These are phyloP conservation scores for Sphagnum fallax DNA, from an alignment of 228 moss, liverwort and hornwort species.

Conservation along the genomic window DNA sequence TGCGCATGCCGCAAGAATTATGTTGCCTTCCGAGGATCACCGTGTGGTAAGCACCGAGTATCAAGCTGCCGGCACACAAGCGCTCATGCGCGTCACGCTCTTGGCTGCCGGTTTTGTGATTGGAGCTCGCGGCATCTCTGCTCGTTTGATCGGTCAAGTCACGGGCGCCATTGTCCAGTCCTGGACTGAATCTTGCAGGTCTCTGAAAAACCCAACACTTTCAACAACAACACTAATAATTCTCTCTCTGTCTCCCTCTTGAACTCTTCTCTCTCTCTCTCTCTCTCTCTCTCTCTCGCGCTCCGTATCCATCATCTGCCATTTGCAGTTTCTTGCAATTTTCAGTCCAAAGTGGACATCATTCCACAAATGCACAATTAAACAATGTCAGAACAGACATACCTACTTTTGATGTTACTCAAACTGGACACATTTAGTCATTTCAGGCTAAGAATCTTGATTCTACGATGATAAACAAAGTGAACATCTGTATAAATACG, in stretches of 20 bases:
- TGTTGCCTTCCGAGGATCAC: conserved; percentile 87
- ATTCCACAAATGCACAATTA: too few relatives aligned
- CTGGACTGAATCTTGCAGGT: conserved; percentile 94
- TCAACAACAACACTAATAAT: too few relatives aligned
- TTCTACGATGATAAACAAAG: too few relatives aligned
- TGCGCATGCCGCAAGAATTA: conserved; percentile 33
- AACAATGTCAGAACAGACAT: too few relatives aligned
- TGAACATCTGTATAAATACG: too few relatives aligned
- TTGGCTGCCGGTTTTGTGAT: conserved; percentile 97
- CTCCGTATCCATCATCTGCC: too few relatives aligned
- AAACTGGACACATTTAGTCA: too few relatives aligned
- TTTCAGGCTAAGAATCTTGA: too few relatives aligned
- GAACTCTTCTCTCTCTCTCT: neutral
- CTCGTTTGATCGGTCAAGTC: conserved; percentile 93
- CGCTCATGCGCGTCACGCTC: conserved; percentile 91
- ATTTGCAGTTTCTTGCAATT: too few relatives aligned
- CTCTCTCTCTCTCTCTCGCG: neutral
- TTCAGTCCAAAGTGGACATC: too few relatives aligned
- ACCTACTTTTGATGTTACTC: too few relatives aligned
- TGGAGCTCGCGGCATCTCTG: conserved; percentile 91
- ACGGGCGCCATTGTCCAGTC: conserved; percentile 98
- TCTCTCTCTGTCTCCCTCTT: too few relatives aligned
- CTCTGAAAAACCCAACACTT: neutral
- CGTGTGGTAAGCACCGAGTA: conserved; percentile 97
- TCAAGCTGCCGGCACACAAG: conserved; percentile 91